Conservation (phyloP, 139 green algal species). For the Chlamydomonas sp. region DNA sequence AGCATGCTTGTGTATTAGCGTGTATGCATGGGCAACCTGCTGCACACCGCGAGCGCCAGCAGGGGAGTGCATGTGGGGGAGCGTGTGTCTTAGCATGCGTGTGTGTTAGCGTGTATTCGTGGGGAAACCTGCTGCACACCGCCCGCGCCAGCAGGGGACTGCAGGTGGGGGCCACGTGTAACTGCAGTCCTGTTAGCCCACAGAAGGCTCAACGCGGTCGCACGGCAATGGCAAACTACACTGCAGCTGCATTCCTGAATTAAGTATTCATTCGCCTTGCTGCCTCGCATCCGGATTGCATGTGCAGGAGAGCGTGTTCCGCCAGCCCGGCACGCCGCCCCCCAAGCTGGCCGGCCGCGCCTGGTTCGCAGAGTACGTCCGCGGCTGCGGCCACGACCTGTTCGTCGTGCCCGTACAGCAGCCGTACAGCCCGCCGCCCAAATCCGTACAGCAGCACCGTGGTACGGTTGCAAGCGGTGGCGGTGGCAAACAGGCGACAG, state of each 20-base stretch:
- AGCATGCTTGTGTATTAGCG: too few species aligned
- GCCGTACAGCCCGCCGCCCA: too few species aligned
- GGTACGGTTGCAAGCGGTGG: too few species aligned
- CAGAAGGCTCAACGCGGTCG: too few species aligned
- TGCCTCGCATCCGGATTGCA: too few species aligned
- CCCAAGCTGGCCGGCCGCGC: conserved; percentile 59
- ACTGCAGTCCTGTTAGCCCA: too few species aligned
- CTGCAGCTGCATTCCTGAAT: too few species aligned
- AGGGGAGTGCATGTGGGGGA: neutral
- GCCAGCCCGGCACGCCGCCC: neutral
- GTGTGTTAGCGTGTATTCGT: conserved; percentile 18
- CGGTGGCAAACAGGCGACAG: too few species aligned
- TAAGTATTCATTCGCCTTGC: too few species aligned
- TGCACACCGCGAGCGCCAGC: conserved; percentile 26
- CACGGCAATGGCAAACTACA: too few species aligned
- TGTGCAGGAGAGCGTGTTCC: conserved; percentile 13
- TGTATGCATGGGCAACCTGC: conserved; percentile 67
- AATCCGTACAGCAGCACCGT: too few species aligned
- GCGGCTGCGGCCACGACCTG: conserved; percentile 72
- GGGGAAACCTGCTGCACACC: conserved; percentile 68
- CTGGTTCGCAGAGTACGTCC: conserved; percentile 85
- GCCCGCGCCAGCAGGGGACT: neutral
- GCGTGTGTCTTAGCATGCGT: too few species aligned
- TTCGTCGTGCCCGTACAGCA: conserved; percentile 16
- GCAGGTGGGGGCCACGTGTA: neutral